Evolutionary conservation across 2,329 filamentous ascomycete species (phyloP).

Genomic region (Thyridium curvatum): DNA sequence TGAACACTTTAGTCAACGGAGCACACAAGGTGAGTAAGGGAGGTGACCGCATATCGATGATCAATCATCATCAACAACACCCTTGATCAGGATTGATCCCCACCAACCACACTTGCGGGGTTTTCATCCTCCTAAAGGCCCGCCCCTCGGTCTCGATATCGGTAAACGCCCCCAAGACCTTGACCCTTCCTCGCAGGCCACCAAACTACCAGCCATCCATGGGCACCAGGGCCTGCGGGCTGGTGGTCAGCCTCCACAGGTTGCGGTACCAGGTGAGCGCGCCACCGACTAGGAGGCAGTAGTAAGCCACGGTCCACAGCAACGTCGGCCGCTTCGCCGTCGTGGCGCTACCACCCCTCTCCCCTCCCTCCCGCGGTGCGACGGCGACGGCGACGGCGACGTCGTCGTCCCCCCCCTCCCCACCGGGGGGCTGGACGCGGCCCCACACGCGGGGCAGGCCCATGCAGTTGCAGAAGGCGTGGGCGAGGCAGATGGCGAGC

Average conservation of each 20-base stretch:
- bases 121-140: no score
- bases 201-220: constrained; percentile 9
- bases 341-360: constrained; percentile 12
- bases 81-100: no score
- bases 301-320: constrained; percentile 75
- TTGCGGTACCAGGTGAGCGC: constrained; percentile 63
- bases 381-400: constrained; percentile 9
- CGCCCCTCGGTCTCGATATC: no score
- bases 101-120: no score
- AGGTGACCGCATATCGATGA: no score
- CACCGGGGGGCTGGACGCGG: constrained; percentile 45
- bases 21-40: no score
- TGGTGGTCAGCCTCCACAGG: constrained; percentile 68
- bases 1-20: no score
- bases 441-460: constrained; percentile 86
- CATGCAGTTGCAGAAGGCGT: constrained; percentile 89
- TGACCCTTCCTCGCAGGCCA: no score
- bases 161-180: no score
- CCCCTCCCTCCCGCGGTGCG: constrained; percentile 6
- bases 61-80: no score
- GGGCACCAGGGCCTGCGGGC: constrained; percentile 39
- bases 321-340: constrained; percentile 24
- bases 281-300: constrained; percentile 66
- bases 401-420: constrained; percentile 7
- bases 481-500: constrained; percentile 66